phyloP scores from a whole-genome alignment of 129 eudicot species.

The Glebionis coronaria region DNA sequence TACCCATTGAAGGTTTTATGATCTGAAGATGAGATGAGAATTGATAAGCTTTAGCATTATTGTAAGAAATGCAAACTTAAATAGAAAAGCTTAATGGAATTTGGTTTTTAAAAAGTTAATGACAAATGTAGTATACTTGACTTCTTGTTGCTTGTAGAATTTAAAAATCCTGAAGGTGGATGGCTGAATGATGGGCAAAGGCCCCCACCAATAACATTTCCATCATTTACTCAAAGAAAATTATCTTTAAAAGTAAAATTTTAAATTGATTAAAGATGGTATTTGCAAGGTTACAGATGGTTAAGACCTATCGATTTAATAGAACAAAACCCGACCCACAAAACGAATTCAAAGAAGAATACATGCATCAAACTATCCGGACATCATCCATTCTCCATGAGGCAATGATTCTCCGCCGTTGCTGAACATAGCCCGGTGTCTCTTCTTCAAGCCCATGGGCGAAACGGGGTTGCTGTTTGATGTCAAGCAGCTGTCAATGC shows the following conservation, averaged over 20 bases:
- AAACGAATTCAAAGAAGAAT: constrained; percentile 1
- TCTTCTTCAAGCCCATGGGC: constrained; percentile 51
- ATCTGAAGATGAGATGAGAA: constrained; percentile 3
- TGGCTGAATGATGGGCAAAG: constrained; percentile 18
- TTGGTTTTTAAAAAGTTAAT: background rate
- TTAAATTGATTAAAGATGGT: constrained; percentile 17
- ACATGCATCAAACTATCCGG: constrained; percentile 35
- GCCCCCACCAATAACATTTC: constrained; percentile 31
- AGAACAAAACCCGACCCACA: constrained; percentile 10
- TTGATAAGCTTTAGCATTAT: background rate
- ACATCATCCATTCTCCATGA: constrained; percentile 57
- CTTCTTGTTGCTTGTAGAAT: background rate
- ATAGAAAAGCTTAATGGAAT: constrained; percentile 1
- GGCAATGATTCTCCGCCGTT: constrained; percentile 18
- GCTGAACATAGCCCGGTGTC: constrained; percentile 47
- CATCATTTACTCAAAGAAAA: background rate
- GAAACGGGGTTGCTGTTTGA: constrained; percentile 60
- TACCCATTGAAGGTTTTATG: constrained; percentile 38
- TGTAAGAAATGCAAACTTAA: constrained; percentile 15
- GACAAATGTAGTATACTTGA: background rate
- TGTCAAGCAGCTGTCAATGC: constrained; percentile 48
- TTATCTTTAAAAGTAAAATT: background rate
- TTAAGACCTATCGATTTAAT: constrained; percentile 14
- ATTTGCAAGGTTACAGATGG: constrained; percentile 25
- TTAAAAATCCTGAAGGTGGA: constrained; percentile 31